A percentile compares a stretch with the other conserved stretches of the same genome.
These are phyloP conservation scores for Russula sp. DNA, from an alignment of 768 basidiomycete species.

Conservation along the genomic window DNA sequence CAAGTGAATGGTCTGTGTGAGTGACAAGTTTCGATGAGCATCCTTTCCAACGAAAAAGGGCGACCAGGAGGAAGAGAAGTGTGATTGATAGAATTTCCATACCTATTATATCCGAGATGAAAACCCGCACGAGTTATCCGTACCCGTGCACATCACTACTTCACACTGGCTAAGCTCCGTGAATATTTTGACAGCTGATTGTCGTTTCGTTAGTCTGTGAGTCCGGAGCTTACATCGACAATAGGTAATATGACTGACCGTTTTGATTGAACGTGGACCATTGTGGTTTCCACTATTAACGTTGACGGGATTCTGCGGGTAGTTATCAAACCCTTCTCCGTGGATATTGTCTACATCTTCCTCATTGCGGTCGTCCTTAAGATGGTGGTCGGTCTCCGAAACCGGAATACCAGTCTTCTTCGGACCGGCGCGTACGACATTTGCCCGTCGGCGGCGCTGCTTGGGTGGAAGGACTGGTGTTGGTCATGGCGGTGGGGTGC, in stretches of 20 bases:
- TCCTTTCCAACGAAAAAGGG: background rate
- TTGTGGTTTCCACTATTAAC: background rate
- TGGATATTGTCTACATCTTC: background rate
- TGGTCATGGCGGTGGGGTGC: background rate
- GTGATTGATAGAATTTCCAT: background rate
- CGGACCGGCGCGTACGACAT: background rate
- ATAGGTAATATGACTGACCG: background rate
- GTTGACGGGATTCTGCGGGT: background rate
- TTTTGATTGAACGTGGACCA: background rate
- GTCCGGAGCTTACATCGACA: no score
- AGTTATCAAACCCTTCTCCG: background rate
- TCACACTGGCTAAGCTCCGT: background rate
- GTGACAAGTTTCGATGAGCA: background rate
- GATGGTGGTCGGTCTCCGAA: background rate
- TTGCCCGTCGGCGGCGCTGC: background rate
- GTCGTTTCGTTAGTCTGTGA: background rate
- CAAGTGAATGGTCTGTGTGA: constrained; percentile 62
- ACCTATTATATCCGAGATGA: no score
- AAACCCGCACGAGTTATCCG: no score
- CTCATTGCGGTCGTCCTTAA: background rate
- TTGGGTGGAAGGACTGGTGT: no score
- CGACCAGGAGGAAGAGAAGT: background rate
- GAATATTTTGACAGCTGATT: background rate
- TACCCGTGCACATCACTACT: no score
- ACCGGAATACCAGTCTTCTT: background rate